phyloP scores from a whole-genome alignment of 2,329 filamentous ascomycete species.

The Ophiognomonia clavigignenti-juglandacearum region DNA sequence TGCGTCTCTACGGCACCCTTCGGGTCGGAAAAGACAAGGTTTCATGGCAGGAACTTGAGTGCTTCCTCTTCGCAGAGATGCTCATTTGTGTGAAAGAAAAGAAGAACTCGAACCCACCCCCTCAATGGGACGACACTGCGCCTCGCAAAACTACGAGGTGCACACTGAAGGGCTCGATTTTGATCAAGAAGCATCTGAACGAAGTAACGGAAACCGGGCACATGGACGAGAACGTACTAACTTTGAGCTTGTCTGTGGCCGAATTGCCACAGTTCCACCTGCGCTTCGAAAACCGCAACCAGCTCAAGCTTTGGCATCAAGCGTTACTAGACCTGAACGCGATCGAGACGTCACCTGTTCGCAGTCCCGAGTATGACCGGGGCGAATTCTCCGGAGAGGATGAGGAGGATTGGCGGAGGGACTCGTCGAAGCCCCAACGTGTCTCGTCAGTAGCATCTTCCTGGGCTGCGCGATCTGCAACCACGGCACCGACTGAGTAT shows the following conservation, averaged over 20 bases:
- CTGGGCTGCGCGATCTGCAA: slow-evolving; percentile 76
- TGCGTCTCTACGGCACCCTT: slow-evolving; percentile 83
- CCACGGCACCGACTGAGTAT: slow-evolving; percentile 89
- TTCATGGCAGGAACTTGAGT: slow-evolving; percentile 97
- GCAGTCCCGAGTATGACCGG: slow-evolving; percentile 73
- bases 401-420: slow-evolving; percentile 79
- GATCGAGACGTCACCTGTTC: slow-evolving; percentile 57
- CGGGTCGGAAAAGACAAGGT: slow-evolving; percentile 93
- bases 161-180: slow-evolving; percentile 92
- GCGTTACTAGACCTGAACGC: slow-evolving; percentile 79
- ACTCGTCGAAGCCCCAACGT: slow-evolving; percentile 51
- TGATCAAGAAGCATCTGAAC: slow-evolving; percentile 97
- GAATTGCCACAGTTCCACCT: slow-evolving; percentile 94
- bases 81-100: slow-evolving; percentile 99
- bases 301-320: slow-evolving; percentile 87
- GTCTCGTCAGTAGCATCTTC: slow-evolving; percentile 79
- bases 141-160: slow-evolving; percentile 67
- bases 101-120: slow-evolving; percentile 50
- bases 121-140: slow-evolving; percentile 61
- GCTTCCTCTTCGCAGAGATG: slow-evolving; percentile 97
- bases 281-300: slow-evolving; percentile 75
- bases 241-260: slow-evolving; percentile 82
- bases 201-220: slow-evolving; percentile 70
- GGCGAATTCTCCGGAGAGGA: slow-evolving; percentile 76
- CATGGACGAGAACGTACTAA: slow-evolving; percentile 77